A percentile compares a stretch with the other conserved stretches of the same genome.
Evolutionary conservation across 2,329 filamentous ascomycete genomes (phyloP).

Genomic region (Fusarium sp.): DNA sequence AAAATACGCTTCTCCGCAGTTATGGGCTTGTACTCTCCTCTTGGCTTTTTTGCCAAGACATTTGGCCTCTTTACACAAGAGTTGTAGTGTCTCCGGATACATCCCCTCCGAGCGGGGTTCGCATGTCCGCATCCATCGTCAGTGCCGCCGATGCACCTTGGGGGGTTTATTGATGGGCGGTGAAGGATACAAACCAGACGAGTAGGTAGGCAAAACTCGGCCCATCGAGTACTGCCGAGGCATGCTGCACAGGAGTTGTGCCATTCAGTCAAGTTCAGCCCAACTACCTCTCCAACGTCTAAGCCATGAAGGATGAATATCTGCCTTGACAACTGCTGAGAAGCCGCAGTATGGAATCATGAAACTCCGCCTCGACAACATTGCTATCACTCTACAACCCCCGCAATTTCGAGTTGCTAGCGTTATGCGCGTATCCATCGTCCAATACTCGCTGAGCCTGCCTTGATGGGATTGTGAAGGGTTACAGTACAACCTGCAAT

Average conservation of each 20-base stretch:
- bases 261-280: background rate
- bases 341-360: background rate
- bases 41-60: conserved; percentile 17
- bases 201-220: background rate
- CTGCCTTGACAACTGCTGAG: background rate
- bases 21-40: background rate
- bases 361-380: background rate
- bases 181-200: background rate
- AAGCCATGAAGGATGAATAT: background rate
- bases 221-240: background rate
- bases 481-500: conserved; percentile 3
- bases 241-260: background rate
- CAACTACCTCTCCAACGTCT: background rate
- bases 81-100: conserved; percentile 17
- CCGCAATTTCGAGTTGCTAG: background rate
- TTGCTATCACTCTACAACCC: background rate
- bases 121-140: background rate
- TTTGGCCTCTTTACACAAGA: background rate
- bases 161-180: background rate
- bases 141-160: background rate
- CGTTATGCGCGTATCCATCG: background rate
- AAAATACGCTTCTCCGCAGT: background rate
- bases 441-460: background rate
- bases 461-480: background rate
- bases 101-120: conserved; percentile 22